Base-by-base conservation (phyloP, 495 filamentous ascomycete genomes). In the Copromyces sp. region DNA sequence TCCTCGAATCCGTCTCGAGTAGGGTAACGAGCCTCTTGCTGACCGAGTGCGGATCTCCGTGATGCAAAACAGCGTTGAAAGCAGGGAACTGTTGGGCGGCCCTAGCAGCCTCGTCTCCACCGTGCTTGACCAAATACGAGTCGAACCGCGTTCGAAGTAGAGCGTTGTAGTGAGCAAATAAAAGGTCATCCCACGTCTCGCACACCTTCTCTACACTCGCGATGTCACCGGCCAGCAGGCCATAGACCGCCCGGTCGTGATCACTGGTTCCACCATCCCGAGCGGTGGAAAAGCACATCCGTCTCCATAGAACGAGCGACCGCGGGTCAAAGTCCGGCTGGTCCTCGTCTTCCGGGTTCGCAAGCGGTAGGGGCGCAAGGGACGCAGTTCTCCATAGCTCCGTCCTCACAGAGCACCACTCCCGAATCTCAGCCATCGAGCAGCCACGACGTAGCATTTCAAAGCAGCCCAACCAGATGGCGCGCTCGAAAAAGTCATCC, bases 101-200 rank as follows among this genome's bases (percentile, higher is more conserved):
- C 17, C 78, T 73, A 39, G 81, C 74, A 8, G 82, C 80, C 7
- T 84, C 75, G 32, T 82, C 80, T 17, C 84, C 78, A 53, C 82
- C 85, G 71, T 84, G 81, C 39, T 78, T 80, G 71, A 84, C 80
- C 39, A 93, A 75, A 78, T 88, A 92, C 4, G 75, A 74, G 72
- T 93, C 91, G 78, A 92, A 92, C 73, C 90, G 87, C 0, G 86
- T 84, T 59, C 93, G 84, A 17, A 99, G 84, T 38, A 95, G 82
- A 9, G 91, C 88, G 77, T 96, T 97, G 85, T 94, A 95, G 77
- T 93, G 89, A 9, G 90, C 91, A 77, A 94, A 98, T n/a, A 98
- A 87, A 74, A 91, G 89, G 79, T 99, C 95, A 73, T 98, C 93
- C 91, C 92, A 97, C 44, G 87, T 89, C 53, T 86, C 84, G 80